phyloP scores from a whole-genome alignment of 164 flowering plant species.

The Malania oleifera region DNA sequence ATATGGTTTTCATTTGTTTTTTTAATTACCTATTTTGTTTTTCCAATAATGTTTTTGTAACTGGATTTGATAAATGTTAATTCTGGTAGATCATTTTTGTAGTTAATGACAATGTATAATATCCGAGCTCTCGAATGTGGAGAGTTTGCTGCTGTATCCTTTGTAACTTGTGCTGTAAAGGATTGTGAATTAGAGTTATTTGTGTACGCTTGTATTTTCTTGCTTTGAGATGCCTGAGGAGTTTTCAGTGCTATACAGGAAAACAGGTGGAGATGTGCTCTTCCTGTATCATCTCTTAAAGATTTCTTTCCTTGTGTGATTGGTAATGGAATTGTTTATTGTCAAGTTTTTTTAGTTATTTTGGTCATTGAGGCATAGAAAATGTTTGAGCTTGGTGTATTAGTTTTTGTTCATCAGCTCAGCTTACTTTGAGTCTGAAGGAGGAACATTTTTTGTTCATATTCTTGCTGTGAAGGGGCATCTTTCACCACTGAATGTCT shows the following conservation, averaged over 20 bases:
- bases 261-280: not conserved
- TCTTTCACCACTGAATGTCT: slow-evolving; percentile 9
- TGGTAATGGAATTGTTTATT: too few relatives aligned
- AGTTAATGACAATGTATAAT: slow-evolving; percentile 12
- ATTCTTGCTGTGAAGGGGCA: slow-evolving; percentile 6
- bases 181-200: not conserved
- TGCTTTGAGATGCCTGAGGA: not conserved
- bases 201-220: not conserved
- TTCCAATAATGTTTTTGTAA: slow-evolving; percentile 10
- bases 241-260: not conserved
- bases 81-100: slow-evolving; percentile 20
- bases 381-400: not conserved
- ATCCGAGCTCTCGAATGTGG: slow-evolving; percentile 6
- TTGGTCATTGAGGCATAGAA: not conserved
- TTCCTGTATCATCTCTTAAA: not conserved
- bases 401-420: not conserved
- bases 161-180: slow-evolving; percentile 1
- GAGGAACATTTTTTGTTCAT: slow-evolving; percentile 1
- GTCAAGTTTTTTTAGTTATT: not conserved
- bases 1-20: too few relatives aligned
- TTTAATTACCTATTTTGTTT: not conserved
- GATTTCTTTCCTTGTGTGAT: too few relatives aligned
- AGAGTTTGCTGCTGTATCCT: slow-evolving; percentile 9
- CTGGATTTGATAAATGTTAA: slow-evolving; percentile 15
- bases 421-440: slow-evolving; percentile 1